Conservation (phyloP, 2,329 filamentous ascomycete species). For the Xylaria sp. region DNA sequence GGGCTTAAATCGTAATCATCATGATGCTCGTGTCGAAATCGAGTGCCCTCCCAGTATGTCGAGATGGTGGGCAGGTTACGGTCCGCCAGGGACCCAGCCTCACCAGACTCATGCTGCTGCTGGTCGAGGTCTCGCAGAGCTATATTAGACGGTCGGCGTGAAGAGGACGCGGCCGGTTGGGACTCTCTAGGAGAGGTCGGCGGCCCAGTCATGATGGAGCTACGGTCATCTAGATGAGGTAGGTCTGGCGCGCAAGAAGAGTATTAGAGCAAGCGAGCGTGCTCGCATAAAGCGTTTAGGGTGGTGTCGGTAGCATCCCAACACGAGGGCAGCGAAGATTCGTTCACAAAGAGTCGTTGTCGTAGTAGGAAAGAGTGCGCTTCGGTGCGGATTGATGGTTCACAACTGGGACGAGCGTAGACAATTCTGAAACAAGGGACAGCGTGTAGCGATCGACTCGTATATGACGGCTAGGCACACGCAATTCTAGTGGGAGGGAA, state of each 20-base stretch:
- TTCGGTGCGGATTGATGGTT: not conserved
- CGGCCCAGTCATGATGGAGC: slow-evolving; percentile 51
- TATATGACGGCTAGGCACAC: not conserved
- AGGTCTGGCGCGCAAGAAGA: not conserved
- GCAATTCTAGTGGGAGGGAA: not conserved
- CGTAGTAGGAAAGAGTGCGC: not conserved
- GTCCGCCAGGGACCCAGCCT: slow-evolving; percentile 34
- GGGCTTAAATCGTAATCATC: slow-evolving; percentile 43
- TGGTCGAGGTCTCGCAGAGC: slow-evolving; percentile 67
- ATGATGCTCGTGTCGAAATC: slow-evolving; percentile 44
- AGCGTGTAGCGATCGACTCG: not conserved
- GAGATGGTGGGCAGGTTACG: slow-evolving; percentile 50
- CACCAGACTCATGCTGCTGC: slow-evolving; percentile 30
- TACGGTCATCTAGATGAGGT: slow-evolving; percentile 37
- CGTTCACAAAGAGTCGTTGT: not conserved
- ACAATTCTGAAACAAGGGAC: slow-evolving; percentile 5
- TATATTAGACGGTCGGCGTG: slow-evolving; percentile 66
- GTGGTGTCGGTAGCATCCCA: slow-evolving; percentile 13
- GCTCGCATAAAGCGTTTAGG: slow-evolving; percentile 8
- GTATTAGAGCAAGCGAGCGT: slow-evolving; percentile 3
- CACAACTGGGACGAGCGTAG: slow-evolving; percentile 12
- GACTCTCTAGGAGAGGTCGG: slow-evolving; percentile 49
- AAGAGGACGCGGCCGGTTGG: slow-evolving; percentile 51
- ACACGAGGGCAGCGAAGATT: not conserved
- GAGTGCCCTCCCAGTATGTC: slow-evolving; percentile 59